Percentiles rank a stretch among this genome's conserved stretches.
phyloP scores from a whole-genome alignment of 2,329 filamentous ascomycete species.

The Pseudogymnoascus sp. region DNA sequence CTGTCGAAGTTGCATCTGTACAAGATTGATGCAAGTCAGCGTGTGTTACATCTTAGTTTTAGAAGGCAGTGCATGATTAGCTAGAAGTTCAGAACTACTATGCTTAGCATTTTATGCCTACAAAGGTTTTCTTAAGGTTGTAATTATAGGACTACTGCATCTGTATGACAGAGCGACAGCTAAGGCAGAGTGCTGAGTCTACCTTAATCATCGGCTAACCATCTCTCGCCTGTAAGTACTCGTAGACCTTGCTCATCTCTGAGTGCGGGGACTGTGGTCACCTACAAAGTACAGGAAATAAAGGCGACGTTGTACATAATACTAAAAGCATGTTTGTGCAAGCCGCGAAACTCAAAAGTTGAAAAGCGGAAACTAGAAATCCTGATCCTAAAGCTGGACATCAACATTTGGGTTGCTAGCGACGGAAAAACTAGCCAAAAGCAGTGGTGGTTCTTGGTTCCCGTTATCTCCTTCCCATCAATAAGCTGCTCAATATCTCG shows the following conservation, averaged over 20 bases:
- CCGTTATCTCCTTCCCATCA: neutral
- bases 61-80: neutral
- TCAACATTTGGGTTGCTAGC: neutral
- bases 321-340: neutral
- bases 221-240: neutral
- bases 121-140: neutral
- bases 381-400: neutral
- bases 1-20: neutral
- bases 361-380: neutral
- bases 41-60: neutral
- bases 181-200: neutral
- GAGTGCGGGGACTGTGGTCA: neutral
- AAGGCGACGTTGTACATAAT: neutral
- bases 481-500: neutral
- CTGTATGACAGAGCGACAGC: neutral
- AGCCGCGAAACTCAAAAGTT: neutral
- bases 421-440: neutral
- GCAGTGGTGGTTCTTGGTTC: neutral
- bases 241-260: neutral
- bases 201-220: neutral
- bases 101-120: neutral
- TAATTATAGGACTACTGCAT: too few relatives aligned
- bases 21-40: neutral
- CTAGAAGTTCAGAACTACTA: neutral
- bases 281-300: neutral